phyloP scores from a whole-genome alignment of 1,139 yeast genomes.

The Yamadazyma diospyri region DNA sequence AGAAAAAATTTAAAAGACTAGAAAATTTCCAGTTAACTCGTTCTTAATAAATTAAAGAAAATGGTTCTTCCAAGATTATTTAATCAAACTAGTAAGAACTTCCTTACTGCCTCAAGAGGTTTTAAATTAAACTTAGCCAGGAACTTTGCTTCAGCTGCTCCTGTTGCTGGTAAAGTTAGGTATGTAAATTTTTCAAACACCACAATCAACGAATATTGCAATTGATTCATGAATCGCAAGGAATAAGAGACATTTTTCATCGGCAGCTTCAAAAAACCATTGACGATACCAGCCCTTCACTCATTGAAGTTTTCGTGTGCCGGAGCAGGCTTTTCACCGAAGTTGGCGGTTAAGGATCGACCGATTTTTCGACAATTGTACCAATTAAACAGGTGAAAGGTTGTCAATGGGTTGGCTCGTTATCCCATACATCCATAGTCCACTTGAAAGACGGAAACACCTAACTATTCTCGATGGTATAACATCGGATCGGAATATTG shows the following conservation, averaged over 20 bases:
- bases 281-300: too few species aligned
- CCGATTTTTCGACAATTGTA: not conserved
- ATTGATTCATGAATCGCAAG: not conserved
- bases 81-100: slow-evolving; percentile 80
- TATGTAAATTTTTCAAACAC: slow-evolving; percentile 42
- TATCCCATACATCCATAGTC: too few species aligned
- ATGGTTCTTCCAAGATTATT: slow-evolving; percentile 90
- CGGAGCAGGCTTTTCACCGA: too few species aligned
- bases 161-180: slow-evolving; percentile 86
- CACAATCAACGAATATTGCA: too few species aligned
- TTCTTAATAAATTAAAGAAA: slow-evolving; percentile 7
- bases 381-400: not conserved
- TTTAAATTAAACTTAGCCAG: slow-evolving; percentile 64
- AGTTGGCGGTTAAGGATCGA: too few species aligned
- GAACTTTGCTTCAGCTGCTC: slow-evolving; percentile 85
- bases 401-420: too few species aligned
- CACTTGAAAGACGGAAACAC: too few species aligned
- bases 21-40: slow-evolving; percentile 6
- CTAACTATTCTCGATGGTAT: too few species aligned
- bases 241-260: not conserved
- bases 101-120: slow-evolving; percentile 81
- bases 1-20: slow-evolving; percentile 6
- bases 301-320: too few species aligned
- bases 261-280: too few species aligned
- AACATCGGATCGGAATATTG: too few species aligned